phyloP scores from a whole-genome alignment of 805 yeast species.

The Candida tibetensis region DNA sequence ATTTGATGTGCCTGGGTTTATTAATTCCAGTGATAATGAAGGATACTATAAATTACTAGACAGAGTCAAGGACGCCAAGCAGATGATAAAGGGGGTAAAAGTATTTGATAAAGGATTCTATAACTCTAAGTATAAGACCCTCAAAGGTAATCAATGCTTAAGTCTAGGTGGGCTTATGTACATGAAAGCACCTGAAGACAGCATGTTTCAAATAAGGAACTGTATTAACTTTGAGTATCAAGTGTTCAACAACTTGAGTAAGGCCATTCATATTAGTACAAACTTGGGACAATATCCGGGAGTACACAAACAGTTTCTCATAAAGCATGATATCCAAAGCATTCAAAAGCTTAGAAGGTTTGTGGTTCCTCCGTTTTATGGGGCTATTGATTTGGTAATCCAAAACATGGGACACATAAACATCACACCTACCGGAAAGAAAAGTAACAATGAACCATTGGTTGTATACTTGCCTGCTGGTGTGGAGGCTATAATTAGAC shows the following conservation, averaged over 20 bases:
- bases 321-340: constrained; percentile 18
- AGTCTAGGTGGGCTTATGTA: constrained; percentile 64
- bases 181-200: constrained; percentile 49
- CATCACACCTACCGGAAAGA: constrained; percentile 55
- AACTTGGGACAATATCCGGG: constrained; percentile 25
- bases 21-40: constrained; percentile 10
- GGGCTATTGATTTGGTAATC: constrained; percentile 62
- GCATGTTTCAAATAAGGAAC: constrained; percentile 48
- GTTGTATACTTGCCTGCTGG: constrained; percentile 54
- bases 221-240: constrained; percentile 42
- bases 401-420: constrained; percentile 64
- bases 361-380: constrained; percentile 68
- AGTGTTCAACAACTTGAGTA: constrained; percentile 28
- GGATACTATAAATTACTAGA: constrained; percentile 25
- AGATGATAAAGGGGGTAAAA: constrained; percentile 26
- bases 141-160: constrained; percentile 44
- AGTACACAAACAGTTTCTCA: constrained; percentile 17
- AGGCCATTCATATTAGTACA: constrained; percentile 23
- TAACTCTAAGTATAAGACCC: constrained; percentile 31
- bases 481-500: constrained; percentile 51
- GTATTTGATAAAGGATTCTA: constrained; percentile 29
- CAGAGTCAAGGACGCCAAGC: constrained; percentile 20
- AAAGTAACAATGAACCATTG: constrained; percentile 23
- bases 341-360: constrained; percentile 33
- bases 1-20: constrained; percentile 50